Conservation (phyloP, 192 early-diverging fungal genomes). For the Linnemannia schmuckeri region DNA sequence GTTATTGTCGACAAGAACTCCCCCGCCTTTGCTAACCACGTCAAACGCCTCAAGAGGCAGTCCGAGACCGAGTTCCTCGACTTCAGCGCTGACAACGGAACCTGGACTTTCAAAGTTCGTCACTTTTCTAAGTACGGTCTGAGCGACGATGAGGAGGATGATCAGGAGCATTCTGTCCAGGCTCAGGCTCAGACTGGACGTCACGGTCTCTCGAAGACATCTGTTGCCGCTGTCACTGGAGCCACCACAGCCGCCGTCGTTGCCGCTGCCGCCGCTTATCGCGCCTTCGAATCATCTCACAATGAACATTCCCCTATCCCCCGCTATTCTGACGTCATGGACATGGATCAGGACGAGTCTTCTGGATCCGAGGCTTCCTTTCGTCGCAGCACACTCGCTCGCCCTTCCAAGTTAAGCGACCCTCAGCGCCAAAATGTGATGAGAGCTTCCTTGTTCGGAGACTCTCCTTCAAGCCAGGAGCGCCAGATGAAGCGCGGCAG, state of each 20-base stretch:
- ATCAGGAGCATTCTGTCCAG: constrained; percentile 60
- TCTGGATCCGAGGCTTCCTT: not conserved
- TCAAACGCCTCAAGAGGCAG: constrained; percentile 77
- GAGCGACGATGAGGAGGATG: constrained; percentile 75
- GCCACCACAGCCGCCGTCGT: not conserved
- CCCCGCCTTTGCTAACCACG: constrained; percentile 75
- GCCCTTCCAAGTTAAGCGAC: constrained; percentile 17
- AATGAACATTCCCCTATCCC: not conserved
- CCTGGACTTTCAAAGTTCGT: constrained; percentile 94
- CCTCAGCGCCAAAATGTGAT: constrained; percentile 51
- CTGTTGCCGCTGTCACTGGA: not conserved
- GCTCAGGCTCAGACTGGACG: not conserved
- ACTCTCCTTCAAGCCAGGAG: not conserved
- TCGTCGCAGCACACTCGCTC: not conserved
- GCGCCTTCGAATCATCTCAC: not conserved
- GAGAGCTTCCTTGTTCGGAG: constrained; percentile 28
- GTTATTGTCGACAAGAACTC: constrained; percentile 76
- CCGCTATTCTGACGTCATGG: not conserved
- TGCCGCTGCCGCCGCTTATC: not conserved
- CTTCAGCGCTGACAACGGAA: constrained; percentile 78
- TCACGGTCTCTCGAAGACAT: not conserved
- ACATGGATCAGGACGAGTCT: not conserved
- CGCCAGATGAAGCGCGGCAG: constrained; percentile 37
- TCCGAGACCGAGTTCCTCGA: constrained; percentile 84
- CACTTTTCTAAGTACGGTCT: constrained; percentile 89